Conservation (phyloP, 495 filamentous ascomycete genomes). For the Sphaerosporella brunnea region DNA sequence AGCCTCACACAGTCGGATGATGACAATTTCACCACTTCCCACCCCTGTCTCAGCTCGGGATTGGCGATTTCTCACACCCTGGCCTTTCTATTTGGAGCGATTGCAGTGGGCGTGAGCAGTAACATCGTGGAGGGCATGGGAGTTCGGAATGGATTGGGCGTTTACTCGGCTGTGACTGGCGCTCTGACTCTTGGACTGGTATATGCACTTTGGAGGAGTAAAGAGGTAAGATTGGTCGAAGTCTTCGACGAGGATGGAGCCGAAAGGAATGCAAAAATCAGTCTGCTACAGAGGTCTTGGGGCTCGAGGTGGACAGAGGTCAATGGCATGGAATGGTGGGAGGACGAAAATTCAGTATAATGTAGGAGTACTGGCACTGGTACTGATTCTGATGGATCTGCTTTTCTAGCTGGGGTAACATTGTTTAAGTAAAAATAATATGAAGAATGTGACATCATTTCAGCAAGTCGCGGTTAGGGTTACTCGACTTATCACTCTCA, state of each 20-base stretch:
- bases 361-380: background rate
- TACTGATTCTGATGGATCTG: background rate
- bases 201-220: constrained; percentile 16
- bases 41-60: constrained; percentile 49
- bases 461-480: no score
- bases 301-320: constrained; percentile 7
- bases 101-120: constrained; percentile 45
- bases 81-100: constrained; percentile 46
- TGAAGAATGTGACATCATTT: no score
- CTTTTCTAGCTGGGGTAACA: no score
- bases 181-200: constrained; percentile 12
- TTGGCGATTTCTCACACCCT: constrained; percentile 51
- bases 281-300: constrained; percentile 6
- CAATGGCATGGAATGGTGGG: constrained; percentile 8
- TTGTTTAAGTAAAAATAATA: no score
- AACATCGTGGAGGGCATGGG: constrained; percentile 10
- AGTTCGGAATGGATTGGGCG: constrained; percentile 14
- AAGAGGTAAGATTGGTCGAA: constrained; percentile 12
- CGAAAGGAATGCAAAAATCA: constrained; percentile 5
- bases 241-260: constrained; percentile 7
- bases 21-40: constrained; percentile 15
- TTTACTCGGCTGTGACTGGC: constrained; percentile 12
- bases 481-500: no score
- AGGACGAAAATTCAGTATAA: background rate
- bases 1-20: constrained; percentile 36